Evolutionary conservation across 2,329 filamentous ascomycete species (phyloP).

Genomic region (Hysterium pulicare): DNA sequence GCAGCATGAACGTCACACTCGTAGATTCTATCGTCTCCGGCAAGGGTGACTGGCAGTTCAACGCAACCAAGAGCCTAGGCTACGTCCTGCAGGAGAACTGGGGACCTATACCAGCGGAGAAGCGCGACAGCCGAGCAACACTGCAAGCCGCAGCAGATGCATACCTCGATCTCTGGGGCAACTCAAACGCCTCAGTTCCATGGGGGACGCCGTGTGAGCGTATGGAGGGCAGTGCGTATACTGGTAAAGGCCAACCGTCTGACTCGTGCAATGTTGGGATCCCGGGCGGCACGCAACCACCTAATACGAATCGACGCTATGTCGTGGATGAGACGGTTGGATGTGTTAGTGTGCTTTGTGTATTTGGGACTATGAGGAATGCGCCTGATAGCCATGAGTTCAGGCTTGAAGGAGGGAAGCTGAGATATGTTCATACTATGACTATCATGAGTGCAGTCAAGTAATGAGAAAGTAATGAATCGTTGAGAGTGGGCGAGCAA

Average conservation of each 20-base stretch:
- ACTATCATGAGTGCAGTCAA: no score
- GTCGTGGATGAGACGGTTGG: not conserved
- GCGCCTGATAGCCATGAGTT: slow-evolving; percentile 1
- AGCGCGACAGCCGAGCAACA: not conserved
- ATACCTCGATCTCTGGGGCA: not conserved
- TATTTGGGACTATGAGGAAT: not conserved
- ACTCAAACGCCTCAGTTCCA: not conserved
- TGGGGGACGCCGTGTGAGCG: not conserved
- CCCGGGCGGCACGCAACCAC: no score
- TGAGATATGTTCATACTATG: not conserved
- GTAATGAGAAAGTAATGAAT: no score
- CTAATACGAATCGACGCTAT: not conserved
- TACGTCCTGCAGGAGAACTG: not conserved
- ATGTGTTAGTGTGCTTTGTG: not conserved
- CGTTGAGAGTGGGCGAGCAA: no score
- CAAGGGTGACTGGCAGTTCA: slow-evolving; percentile 3
- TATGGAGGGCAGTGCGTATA: not conserved
- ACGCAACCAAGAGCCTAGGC: not conserved
- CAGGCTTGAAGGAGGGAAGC: not conserved
- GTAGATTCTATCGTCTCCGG: not conserved
- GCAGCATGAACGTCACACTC: not conserved
- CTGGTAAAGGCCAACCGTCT: no score
- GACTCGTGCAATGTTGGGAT: not conserved
- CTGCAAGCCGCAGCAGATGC: slow-evolving; percentile 1
- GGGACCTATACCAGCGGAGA: not conserved